These are phyloP conservation scores for Zymoseptoria tritici DNA, from an alignment of 2,329 filamentous ascomycete genomes.

Conservation along the genomic window DNA sequence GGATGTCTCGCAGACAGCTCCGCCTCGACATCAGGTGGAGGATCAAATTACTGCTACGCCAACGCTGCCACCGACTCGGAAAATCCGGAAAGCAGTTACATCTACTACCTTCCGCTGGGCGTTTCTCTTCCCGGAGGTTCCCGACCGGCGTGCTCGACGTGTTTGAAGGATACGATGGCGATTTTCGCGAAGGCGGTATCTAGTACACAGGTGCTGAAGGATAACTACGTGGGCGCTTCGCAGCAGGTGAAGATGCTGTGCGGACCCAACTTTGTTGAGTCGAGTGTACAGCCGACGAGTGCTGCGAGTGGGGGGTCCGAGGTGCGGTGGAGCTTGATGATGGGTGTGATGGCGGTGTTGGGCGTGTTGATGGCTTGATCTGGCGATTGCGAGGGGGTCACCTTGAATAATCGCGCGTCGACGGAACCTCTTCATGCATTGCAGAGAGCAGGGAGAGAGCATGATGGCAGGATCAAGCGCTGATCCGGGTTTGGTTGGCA, in stretches of 20 bases:
- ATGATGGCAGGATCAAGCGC: constrained; percentile 18
- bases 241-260: constrained; percentile 61
- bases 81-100: constrained; percentile 63
- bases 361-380: constrained; percentile 1
- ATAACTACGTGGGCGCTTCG: constrained; percentile 65
- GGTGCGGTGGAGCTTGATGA: neutral
- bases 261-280: constrained; percentile 44
- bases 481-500: constrained; percentile 12
- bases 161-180: constrained; percentile 72
- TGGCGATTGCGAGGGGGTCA: neutral
- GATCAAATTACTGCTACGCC: constrained; percentile 60
- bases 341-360: neutral
- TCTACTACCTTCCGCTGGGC: constrained; percentile 82
- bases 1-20: constrained; percentile 62
- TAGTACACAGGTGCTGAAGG: constrained; percentile 56
- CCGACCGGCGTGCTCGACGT: constrained; percentile 66
- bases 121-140: constrained; percentile 58
- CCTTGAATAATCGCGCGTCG: neutral
- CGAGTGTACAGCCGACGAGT: constrained; percentile 3
- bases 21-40: constrained; percentile 35
- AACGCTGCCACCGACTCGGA: constrained; percentile 72
- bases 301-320: neutral
- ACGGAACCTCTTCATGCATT: neutral
- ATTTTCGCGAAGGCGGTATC: constrained; percentile 68
- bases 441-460: neutral